These are phyloP conservation scores for Nissolia schottii DNA, from an alignment of 306 rosid genomes.

Conservation along the genomic window DNA sequence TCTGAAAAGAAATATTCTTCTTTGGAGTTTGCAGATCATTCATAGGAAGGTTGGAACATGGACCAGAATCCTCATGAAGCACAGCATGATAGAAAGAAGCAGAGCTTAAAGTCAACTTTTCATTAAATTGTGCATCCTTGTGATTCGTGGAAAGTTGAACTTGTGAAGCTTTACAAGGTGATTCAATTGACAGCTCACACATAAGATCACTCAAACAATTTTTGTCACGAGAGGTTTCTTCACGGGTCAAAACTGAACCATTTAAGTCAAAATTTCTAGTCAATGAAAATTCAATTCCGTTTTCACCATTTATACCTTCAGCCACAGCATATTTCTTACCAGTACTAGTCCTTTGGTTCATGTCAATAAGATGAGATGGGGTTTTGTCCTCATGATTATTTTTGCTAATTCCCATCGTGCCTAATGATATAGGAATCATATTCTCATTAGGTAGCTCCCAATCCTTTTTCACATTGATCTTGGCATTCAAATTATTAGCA, in stretches of 20 bases:
- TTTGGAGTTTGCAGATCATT: no score
- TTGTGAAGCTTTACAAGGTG: constrained; percentile 30
- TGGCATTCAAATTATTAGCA: constrained; percentile 16
- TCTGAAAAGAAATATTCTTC: constrained; percentile 17
- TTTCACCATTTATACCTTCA: constrained; percentile 31
- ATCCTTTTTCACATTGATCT: constrained; percentile 23
- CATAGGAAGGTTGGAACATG: no score
- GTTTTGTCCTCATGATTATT: constrained; percentile 25
- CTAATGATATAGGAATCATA: constrained; percentile 28
- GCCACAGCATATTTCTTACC: constrained; percentile 33
- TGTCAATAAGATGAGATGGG: constrained; percentile 22
- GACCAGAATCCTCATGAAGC: constrained; percentile 14
- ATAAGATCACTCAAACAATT: constrained; percentile 28
- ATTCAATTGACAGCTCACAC: constrained; percentile 31
- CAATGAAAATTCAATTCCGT: constrained; percentile 26
- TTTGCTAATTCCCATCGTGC: constrained; percentile 17
- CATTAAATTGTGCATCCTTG: constrained; percentile 23
- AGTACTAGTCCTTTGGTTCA: constrained; percentile 22
- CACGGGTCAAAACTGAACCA: constrained; percentile 28
- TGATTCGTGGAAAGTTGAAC: constrained; percentile 31
- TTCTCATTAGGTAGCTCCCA: constrained; percentile 29
- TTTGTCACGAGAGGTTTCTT: constrained; percentile 24
- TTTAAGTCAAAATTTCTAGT: constrained; percentile 31
- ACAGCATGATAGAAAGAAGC: constrained; percentile 29
- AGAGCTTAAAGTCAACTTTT: constrained; percentile 29